phyloP scores from a whole-genome alignment of 371 early-diverging fungal genomes.

The Lichtheimia hyalospora region DNA sequence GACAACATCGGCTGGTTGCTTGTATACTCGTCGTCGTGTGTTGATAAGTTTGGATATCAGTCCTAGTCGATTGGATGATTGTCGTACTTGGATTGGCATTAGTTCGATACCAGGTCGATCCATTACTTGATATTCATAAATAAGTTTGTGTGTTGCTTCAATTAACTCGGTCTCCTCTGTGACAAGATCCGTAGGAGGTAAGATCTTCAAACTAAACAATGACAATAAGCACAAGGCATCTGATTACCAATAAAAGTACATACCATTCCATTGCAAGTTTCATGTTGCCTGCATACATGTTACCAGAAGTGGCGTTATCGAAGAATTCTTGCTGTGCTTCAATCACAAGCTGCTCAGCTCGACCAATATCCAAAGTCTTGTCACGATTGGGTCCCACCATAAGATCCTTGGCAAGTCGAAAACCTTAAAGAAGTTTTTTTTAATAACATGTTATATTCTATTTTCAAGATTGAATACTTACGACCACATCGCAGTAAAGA shows the following conservation, averaged over 20 bases:
- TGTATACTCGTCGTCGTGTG: conserved; percentile 53
- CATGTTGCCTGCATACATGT: conserved; percentile 66
- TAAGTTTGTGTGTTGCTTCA: conserved; percentile 71
- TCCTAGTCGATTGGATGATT: conserved; percentile 61
- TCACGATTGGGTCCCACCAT: conserved; percentile 49
- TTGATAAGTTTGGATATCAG: conserved; percentile 61
- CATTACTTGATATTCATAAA: conserved; percentile 54
- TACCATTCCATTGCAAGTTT: conserved; percentile 79
- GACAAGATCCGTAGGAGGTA: conserved; percentile 64
- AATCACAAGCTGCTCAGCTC: conserved; percentile 65
- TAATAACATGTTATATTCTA: neutral
- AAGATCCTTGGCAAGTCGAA: conserved; percentile 65
- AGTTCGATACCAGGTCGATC: conserved; percentile 54
- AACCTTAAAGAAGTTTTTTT: conserved; percentile 40
- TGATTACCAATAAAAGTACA: neutral
- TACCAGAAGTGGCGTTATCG: conserved; percentile 75
- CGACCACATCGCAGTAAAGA: conserved; percentile 70
- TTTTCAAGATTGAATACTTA: conserved; percentile 33
- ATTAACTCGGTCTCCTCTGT: conserved; percentile 68
- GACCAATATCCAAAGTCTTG: conserved; percentile 50
- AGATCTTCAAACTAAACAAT: conserved; percentile 55
- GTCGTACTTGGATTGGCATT: conserved; percentile 79
- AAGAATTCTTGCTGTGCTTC: conserved; percentile 75
- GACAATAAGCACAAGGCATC: neutral
- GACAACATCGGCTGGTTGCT: conserved; percentile 49